A percentile compares a stretch with the other conserved stretches of the same genome.
Evolutionary conservation across 2,329 filamentous ascomycete genomes (phyloP).

Genomic region (Colletotrichum chlorophyti): DNA sequence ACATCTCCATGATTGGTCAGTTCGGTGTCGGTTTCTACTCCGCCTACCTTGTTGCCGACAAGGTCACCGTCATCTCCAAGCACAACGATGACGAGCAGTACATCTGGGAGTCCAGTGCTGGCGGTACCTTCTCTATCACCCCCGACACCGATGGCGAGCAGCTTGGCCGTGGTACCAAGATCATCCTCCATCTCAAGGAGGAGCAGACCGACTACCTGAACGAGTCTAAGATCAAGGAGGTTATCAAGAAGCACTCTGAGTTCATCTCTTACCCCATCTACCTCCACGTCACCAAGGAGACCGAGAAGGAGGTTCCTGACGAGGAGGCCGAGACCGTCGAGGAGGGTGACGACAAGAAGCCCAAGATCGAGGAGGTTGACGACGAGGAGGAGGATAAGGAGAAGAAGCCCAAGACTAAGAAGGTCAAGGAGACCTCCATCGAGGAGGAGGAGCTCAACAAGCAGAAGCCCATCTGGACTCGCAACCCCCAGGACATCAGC

Average conservation of each 20-base stretch:
- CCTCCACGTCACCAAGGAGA: conserved; percentile 99
- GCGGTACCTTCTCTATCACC: conserved; percentile 94
- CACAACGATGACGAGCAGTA: conserved; percentile 99
- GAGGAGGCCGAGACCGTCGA: conserved; percentile 77
- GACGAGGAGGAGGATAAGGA: conserved; percentile 85
- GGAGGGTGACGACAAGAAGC: conserved; percentile 89
- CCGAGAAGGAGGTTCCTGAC: conserved; percentile 97
- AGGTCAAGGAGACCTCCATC: conserved; percentile 97
- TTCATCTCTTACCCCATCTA: conserved; percentile 99
- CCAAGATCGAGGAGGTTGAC: conserved; percentile 92
- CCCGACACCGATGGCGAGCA: conserved; percentile 90
- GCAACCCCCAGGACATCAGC: conserved; percentile 94
- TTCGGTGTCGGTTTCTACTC: conserved; percentile 99
- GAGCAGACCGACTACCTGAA: conserved; percentile 99
- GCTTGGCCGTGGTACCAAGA: conserved; percentile 94
- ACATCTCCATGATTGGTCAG: conserved; percentile 99
- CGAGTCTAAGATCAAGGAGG: conserved; percentile 99
- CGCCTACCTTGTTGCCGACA: conserved; percentile 98
- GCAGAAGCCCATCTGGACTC: conserved; percentile 99
- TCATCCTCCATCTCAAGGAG: conserved; percentile 98
- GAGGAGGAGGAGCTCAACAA: conserved; percentile 99
- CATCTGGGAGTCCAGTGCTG: conserved; percentile 97
- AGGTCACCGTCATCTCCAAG: conserved; percentile 95
- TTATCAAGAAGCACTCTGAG: conserved; percentile 99
- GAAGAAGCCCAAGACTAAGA: conserved; percentile 99